Base-by-base conservation (phyloP, 1,139 yeast species). In the Lodderomyces margitis region DNA sequence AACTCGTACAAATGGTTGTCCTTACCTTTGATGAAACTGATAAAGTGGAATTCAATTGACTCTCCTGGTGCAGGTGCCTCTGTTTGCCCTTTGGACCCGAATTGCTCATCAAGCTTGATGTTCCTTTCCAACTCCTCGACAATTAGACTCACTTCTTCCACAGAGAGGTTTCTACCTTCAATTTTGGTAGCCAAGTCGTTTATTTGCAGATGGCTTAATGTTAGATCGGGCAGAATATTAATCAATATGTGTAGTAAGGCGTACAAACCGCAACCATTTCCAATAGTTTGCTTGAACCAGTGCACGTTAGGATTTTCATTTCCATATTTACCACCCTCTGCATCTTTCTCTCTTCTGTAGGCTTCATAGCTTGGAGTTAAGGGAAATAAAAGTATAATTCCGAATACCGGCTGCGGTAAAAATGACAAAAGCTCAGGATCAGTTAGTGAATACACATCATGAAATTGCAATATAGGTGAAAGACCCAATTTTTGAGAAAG, bases 221-320 rank as follows among this genome's bases (percentile, higher is more conserved):
- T 70, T 46, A 62, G 61, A 25, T 74, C 80, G 2, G 55, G 50
- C 1, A 81, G 78, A 41, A 85, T 66, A 57, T 92, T 92, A 21
- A 82, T 64, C 31, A 88, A 62, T 0, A 87, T 71, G 55, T 92
- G 98, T 23, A 92, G 64, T 38, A 92, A 64, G 0, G 96, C 98
- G 62, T 86, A 88, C 37, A 94, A 75, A 4, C 98, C 98, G 65
- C 98, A 92, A 0, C 96, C 95, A 59, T 92, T 92, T 46, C 80
- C 80, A 30, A 92, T 81, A 1, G 92, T 82, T 55, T 92, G 98
- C 48, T 79, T 80, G 54, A 80, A 81, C 97, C 97, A 91, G 21
- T 68, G 55, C 9, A 78, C 65, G 16, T 41, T 30, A 3, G 14
- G 11, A 6, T 16, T 21, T 28, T 56, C 59, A 40, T 58, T 52